Percentiles rank a stretch among this genome's conserved stretches.
Conservation (phyloP, 1,284 basidiomycete genomes). For the Boletus sp. region DNA sequence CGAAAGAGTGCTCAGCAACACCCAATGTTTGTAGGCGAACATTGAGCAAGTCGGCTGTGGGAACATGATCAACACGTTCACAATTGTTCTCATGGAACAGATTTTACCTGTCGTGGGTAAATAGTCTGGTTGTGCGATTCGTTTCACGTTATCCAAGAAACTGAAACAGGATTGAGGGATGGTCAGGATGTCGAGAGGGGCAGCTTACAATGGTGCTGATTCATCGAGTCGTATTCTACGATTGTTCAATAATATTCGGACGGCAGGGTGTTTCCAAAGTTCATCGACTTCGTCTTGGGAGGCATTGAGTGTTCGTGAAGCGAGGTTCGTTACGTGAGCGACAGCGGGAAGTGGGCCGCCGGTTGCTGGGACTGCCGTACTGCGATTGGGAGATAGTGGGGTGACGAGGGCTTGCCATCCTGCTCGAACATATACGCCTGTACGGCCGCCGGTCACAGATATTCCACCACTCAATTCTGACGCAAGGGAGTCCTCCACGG, state of each 20-base stretch:
- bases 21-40: conserved; percentile 76
- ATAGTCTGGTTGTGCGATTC: conserved; percentile 66
- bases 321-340: conserved; percentile 46
- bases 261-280: conserved; percentile 67
- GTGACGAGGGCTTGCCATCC: conserved; percentile 63
- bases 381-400: conserved; percentile 38
- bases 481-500: conserved; percentile 63
- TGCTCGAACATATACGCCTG: conserved; percentile 60
- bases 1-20: conserved; percentile 70
- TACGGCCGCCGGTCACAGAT: conserved; percentile 51
- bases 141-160: conserved; percentile 61
- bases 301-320: conserved; percentile 50
- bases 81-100: not conserved
- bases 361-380: conserved; percentile 38
- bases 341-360: conserved; percentile 36
- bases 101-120: conserved; percentile 58
- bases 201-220: conserved; percentile 65
- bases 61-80: conserved; percentile 1
- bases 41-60: conserved; percentile 67
- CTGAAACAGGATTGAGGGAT: conserved; percentile 36
- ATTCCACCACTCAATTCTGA: conserved; percentile 64
- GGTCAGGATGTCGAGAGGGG: not conserved
- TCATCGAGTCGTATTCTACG: conserved; percentile 68
- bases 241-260: conserved; percentile 50
- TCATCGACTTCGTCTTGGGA: conserved; percentile 49